These are phyloP conservation scores for Cercospora janseana DNA, from an alignment of 2,329 filamentous ascomycete genomes.

Conservation along the genomic window DNA sequence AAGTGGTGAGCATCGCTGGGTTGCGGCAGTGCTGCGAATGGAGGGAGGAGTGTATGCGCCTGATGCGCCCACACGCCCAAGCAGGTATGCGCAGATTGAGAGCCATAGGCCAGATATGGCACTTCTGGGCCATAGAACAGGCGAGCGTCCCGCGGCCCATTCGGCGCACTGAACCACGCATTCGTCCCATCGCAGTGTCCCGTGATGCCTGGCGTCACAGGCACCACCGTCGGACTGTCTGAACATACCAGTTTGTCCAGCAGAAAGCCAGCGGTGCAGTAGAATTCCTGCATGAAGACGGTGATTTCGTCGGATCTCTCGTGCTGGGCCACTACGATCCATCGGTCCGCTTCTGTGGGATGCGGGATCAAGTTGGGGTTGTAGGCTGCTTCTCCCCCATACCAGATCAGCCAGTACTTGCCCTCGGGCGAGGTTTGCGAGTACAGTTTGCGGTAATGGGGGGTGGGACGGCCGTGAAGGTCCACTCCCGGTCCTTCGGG, in stretches of 20 bases:
- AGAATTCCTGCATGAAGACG: constrained; percentile 42
- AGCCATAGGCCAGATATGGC: constrained; percentile 56
- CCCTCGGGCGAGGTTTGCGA: constrained; percentile 49
- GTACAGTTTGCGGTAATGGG: constrained; percentile 14
- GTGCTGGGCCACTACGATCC: constrained; percentile 46
- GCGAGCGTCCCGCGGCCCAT: constrained; percentile 59
- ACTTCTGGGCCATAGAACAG: constrained; percentile 55
- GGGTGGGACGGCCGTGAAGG: neutral
- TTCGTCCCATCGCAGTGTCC: constrained; percentile 50
- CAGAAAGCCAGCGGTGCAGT: constrained; percentile 53
- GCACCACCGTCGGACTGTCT: constrained; percentile 43
- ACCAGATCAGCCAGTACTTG: constrained; percentile 53
- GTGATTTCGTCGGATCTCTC: constrained; percentile 26
- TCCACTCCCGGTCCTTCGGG: constrained; percentile 6
- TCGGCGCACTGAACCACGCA: constrained; percentile 45
- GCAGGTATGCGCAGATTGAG: constrained; percentile 55
- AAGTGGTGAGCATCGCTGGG: constrained; percentile 39
- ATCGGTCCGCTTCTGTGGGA: constrained; percentile 48
- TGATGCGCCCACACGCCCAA: constrained; percentile 59
- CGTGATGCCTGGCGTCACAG: constrained; percentile 48
- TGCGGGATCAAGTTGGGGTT: constrained; percentile 62
- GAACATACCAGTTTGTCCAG: constrained; percentile 45
- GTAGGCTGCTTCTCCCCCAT: constrained; percentile 44
- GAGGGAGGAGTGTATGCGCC: constrained; percentile 50
- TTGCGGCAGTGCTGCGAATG: constrained; percentile 24